phyloP scores from a whole-genome alignment of 108 stramenopile species.

The Nitzschia palea region DNA sequence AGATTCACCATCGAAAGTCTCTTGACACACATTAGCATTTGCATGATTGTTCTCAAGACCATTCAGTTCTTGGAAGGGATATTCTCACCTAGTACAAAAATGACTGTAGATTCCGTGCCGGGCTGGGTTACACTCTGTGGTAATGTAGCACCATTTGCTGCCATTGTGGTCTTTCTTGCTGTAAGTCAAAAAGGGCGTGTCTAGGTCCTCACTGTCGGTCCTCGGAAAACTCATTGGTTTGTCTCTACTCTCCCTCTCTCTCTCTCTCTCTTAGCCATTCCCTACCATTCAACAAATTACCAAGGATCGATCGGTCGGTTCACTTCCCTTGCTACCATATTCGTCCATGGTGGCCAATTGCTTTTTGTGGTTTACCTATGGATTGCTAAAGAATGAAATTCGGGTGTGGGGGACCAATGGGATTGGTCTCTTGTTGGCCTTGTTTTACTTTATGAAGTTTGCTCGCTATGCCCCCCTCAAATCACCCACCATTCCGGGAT shows the following conservation, averaged over 20 bases:
- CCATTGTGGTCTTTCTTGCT: conserved; percentile 51
- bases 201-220: too few species aligned
- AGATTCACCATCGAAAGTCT: too few species aligned
- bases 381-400: conserved; percentile 46
- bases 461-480: conserved; percentile 28
- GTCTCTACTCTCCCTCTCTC: not conserved
- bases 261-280: conserved; percentile 35
- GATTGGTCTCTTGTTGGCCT: conserved; percentile 50
- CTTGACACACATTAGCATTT: too few species aligned
- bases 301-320: conserved; percentile 53
- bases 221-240: too few species aligned
- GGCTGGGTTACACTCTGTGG: conserved; percentile 36
- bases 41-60: too few species aligned
- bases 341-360: conserved; percentile 58
- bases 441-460: conserved; percentile 56
- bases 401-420: conserved; percentile 55
- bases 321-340: conserved; percentile 73
- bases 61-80: too few species aligned
- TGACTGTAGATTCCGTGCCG: conserved; percentile 2
- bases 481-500: conserved; percentile 50
- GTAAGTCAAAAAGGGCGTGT: too few species aligned
- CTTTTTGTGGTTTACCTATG: conserved; percentile 53
- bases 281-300: conserved; percentile 65
- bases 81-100: not conserved
- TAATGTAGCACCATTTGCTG: conserved; percentile 41